These are phyloP conservation scores for Urochloa ruziziensis DNA, from an alignment of 176 grass and related monocot genomes.

Conservation along the genomic window DNA sequence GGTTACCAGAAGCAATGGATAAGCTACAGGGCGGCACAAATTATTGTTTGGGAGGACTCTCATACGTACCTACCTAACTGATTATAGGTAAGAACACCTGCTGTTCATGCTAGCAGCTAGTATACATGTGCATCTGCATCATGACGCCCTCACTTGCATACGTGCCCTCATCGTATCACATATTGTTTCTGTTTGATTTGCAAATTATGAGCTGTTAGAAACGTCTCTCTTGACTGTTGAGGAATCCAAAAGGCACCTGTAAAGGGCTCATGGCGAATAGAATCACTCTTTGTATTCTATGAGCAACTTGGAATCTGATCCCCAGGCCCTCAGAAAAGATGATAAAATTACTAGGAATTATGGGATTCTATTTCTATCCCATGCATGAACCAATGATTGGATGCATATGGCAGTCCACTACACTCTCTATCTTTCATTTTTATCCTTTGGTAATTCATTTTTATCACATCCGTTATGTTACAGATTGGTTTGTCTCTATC, in stretches of 20 bases:
- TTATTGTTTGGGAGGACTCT: not conserved
- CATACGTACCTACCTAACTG: not conserved
- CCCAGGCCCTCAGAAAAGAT: not conserved
- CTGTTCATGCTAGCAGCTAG: not conserved
- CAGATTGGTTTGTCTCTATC: slow-evolving; percentile 5
- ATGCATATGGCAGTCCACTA: slow-evolving; percentile 8
- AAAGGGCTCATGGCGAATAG: not conserved
- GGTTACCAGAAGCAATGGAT: slow-evolving; percentile 43
- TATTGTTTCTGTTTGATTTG: not conserved
- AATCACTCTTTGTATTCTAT: not conserved
- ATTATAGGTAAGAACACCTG: slow-evolving; percentile 15
- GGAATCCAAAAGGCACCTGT: not conserved
- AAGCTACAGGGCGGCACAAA: not conserved
- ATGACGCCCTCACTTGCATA: not conserved
- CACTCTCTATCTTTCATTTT: not conserved
- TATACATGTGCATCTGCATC: slow-evolving; percentile 1
- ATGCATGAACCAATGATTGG: slow-evolving; percentile 19
- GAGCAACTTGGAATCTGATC: slow-evolving; percentile 26
- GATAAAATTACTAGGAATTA: not conserved
- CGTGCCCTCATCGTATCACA: not conserved
- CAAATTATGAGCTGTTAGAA: not conserved
- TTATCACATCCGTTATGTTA: not conserved
- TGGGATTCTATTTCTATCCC: not conserved
- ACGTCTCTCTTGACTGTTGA: not conserved
- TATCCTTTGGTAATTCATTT: not conserved